Conservation (phyloP, 2,329 filamentous ascomycete genomes). For the Tolypocladium capitatum region DNA sequence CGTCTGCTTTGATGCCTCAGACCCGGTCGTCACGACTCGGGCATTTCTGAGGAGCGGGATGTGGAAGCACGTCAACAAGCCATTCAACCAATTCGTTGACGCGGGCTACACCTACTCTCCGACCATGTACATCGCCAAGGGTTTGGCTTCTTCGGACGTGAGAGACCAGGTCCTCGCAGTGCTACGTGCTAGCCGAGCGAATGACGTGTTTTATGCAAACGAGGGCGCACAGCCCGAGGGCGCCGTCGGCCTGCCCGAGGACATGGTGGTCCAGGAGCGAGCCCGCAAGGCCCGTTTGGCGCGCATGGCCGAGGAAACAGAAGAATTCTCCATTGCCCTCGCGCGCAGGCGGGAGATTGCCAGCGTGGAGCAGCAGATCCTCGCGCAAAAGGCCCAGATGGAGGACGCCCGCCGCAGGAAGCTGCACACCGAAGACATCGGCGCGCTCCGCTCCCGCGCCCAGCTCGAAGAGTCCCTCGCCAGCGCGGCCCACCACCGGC, state of each 20-base stretch:
- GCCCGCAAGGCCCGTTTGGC: slow-evolving; percentile 32
- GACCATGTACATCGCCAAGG: slow-evolving; percentile 44
- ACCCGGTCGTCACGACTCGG: slow-evolving; percentile 40
- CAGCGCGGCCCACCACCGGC: slow-evolving; percentile 16
- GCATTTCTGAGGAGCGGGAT: slow-evolving; percentile 48
- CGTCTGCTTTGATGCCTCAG: slow-evolving; percentile 44
- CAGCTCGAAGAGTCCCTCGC: slow-evolving; percentile 31
- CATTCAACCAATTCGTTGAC: slow-evolving; percentile 40
- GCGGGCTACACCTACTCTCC: slow-evolving; percentile 47
- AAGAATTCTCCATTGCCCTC: slow-evolving; percentile 35
- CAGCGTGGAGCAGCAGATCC: slow-evolving; percentile 36
- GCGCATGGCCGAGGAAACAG: slow-evolving; percentile 30
- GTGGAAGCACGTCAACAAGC: slow-evolving; percentile 51
- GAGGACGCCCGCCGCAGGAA: slow-evolving; percentile 36
- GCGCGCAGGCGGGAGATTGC: slow-evolving; percentile 38
- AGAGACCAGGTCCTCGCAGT: slow-evolving; percentile 31
- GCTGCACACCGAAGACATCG: slow-evolving; percentile 31
- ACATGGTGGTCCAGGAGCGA: slow-evolving; percentile 35
- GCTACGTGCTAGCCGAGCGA: slow-evolving; percentile 36
- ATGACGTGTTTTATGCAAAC: slow-evolving; percentile 41
- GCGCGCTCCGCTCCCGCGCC: slow-evolving; percentile 28
- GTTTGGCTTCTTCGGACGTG: slow-evolving; percentile 26
- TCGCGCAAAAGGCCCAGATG: slow-evolving; percentile 32
- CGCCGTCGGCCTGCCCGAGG: slow-evolving; percentile 36
- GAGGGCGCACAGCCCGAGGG: slow-evolving; percentile 39